Evolutionary conservation across 495 filamentous ascomycete species (phyloP).

Genomic region (Rusavskia elegans): DNA sequence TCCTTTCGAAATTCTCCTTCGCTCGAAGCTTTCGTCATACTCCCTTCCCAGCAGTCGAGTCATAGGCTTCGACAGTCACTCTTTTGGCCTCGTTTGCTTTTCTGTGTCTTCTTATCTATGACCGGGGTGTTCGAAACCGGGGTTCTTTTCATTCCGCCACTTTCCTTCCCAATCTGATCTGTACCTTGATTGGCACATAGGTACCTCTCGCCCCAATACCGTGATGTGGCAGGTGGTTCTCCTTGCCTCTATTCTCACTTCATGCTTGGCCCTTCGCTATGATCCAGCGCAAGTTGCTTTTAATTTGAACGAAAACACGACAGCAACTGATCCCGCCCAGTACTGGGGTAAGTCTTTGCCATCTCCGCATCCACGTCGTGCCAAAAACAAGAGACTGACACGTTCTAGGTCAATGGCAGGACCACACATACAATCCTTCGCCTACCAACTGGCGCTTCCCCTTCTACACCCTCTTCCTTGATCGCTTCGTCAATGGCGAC

Average conservation of each 20-base stretch:
- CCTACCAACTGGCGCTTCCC: conserved; percentile 58
- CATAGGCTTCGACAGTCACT: too few relatives aligned
- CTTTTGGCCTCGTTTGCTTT: too few relatives aligned
- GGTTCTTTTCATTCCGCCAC: too few relatives aligned
- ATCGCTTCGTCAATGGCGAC: conserved; percentile 58
- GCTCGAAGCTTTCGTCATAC: too few relatives aligned
- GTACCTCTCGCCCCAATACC: too few relatives aligned
- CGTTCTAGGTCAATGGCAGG: conserved; percentile 24
- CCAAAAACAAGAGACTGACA: neutral
- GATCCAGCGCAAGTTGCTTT: conserved; percentile 34
- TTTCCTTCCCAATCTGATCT: too few relatives aligned
- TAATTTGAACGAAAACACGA: conserved; percentile 48
- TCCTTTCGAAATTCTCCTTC: too few relatives aligned
- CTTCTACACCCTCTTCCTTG: conserved; percentile 54
- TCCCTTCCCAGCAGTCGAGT: too few relatives aligned
- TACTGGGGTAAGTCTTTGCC: conserved; percentile 34
- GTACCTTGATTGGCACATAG: too few relatives aligned
- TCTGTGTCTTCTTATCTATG: too few relatives aligned
- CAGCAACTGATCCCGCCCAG: conserved; percentile 40
- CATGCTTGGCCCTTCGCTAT: conserved; percentile 31
- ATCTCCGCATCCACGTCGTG: neutral
- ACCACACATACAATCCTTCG: conserved; percentile 38
- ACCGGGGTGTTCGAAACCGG: too few relatives aligned
- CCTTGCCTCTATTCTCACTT: conserved; percentile 16
- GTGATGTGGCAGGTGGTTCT: neutral